phyloP scores from a whole-genome alignment of 345 rosid species.

The Pugionium dolabratum region DNA sequence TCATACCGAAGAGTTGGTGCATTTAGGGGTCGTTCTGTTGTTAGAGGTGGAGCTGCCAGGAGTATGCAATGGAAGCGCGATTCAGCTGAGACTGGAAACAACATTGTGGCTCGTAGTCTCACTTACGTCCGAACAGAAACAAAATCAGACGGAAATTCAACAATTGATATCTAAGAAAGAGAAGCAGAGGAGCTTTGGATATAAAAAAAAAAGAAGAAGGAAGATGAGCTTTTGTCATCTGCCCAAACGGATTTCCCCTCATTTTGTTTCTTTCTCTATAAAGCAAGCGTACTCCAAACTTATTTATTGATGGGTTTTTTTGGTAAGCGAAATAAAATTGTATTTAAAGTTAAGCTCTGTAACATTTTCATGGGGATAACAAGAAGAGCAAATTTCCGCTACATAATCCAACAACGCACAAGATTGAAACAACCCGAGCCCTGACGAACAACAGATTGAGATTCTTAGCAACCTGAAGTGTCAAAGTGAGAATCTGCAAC shows the following conservation, averaged over 20 bases:
- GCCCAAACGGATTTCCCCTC: conserved; percentile 19
- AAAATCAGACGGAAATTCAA: conserved; percentile 46
- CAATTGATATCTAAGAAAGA: conserved; percentile 2
- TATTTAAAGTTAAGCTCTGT: conserved; percentile 5
- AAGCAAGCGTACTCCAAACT: background rate
- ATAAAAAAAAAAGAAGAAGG: background rate
- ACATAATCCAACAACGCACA: conserved; percentile 56
- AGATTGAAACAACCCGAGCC: conserved; percentile 53
- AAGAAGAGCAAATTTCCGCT: conserved; percentile 50
- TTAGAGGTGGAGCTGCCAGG: conserved; percentile 67
- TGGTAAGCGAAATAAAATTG: background rate
- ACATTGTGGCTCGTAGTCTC: conserved; percentile 55
- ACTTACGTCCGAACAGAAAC: conserved; percentile 74
- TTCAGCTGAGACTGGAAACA: conserved; percentile 48
- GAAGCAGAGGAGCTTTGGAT: conserved; percentile 22
- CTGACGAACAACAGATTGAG: conserved; percentile 63
- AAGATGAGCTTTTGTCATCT: conserved; percentile 35
- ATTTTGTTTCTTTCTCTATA: conserved; percentile 17
- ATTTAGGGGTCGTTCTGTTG: conserved; percentile 60
- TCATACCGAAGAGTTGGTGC: conserved; percentile 64
- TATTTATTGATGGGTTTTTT: background rate
- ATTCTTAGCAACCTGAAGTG: conserved; percentile 76
- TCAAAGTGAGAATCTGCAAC: conserved; percentile 79
- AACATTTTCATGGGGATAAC: conserved; percentile 42
- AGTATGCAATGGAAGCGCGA: conserved; percentile 98